These are phyloP conservation scores for Verticillium nonalfalfae DNA, from an alignment of 2,329 filamentous ascomycete genomes.

Conservation along the genomic window DNA sequence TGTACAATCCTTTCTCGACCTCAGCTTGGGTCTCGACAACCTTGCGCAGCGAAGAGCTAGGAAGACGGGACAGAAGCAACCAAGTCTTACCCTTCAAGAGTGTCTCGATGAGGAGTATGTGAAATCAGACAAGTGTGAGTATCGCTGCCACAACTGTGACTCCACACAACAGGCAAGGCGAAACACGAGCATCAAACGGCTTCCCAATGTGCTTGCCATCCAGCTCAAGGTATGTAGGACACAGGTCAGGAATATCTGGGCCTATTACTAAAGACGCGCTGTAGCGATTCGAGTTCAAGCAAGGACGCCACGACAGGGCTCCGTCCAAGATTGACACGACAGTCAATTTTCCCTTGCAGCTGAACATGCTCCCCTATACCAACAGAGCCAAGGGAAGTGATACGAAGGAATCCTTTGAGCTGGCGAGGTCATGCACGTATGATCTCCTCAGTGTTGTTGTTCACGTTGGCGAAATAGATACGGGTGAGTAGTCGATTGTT, in stretches of 20 bases:
- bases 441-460: constrained; percentile 87
- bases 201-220: constrained; percentile 86
- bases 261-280: constrained; percentile 2
- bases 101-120: constrained; percentile 86
- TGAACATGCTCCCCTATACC: constrained; percentile 90
- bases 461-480: constrained; percentile 88
- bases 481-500: constrained; percentile 63
- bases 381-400: constrained; percentile 53
- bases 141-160: constrained; percentile 77
- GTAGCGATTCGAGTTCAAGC: constrained; percentile 67
- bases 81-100: constrained; percentile 54
- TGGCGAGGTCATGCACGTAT: constrained; percentile 67
- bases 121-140: constrained; percentile 79
- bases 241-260: not conserved
- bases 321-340: constrained; percentile 84
- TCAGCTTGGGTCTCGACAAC: constrained; percentile 80
- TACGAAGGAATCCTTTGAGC: constrained; percentile 42
- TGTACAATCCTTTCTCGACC: constrained; percentile 83
- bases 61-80: constrained; percentile 41
- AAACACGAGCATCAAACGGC: constrained; percentile 73
- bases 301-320: constrained; percentile 56
- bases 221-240: constrained; percentile 68
- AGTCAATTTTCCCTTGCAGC: constrained; percentile 76
- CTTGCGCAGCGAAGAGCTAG: constrained; percentile 59
- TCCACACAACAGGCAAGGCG: constrained; percentile 74